Evolutionary conservation across 176 grass and related monocot genomes (phyloP).

Genomic region (Triticum urartu): DNA sequence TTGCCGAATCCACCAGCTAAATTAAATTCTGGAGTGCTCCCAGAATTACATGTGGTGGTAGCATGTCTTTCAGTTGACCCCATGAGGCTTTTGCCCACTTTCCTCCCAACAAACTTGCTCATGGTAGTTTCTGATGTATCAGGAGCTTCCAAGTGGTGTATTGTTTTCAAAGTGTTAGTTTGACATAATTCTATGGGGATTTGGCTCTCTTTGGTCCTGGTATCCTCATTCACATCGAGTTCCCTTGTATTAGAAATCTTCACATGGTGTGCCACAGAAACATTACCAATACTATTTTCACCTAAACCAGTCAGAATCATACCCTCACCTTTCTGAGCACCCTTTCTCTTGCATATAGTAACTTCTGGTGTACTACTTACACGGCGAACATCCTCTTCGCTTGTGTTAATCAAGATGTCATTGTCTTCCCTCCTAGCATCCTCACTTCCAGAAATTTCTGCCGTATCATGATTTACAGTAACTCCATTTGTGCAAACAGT

Average conservation of each 20-base stretch:
- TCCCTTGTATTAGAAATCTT: constrained; percentile 19
- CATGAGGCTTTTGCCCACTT: not conserved
- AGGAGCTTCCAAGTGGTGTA: constrained; percentile 1
- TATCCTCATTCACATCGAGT: constrained; percentile 9
- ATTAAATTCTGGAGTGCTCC: not conserved
- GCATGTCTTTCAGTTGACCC: not conserved
- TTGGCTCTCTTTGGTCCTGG: constrained; percentile 25
- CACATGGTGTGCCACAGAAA: not conserved
- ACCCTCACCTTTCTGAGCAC: constrained; percentile 25
- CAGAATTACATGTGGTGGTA: not conserved
- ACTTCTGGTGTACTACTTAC: constrained; percentile 8
- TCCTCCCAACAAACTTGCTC: constrained; percentile 3
- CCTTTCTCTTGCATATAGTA: not conserved
- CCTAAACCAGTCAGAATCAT: constrained; percentile 11
- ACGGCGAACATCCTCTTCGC: not conserved
- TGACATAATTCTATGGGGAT: constrained; percentile 26
- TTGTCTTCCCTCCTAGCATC: constrained; percentile 1
- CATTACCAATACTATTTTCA: constrained; percentile 20
- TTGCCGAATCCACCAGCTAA: constrained; percentile 3
- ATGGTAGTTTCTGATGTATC: not conserved
- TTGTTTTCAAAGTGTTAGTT: constrained; percentile 1
- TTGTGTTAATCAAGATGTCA: constrained; percentile 3
- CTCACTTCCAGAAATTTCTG: constrained; percentile 1
- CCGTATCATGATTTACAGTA: not conserved
- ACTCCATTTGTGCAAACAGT: constrained; percentile 1